These are phyloP conservation scores for Fusarium haematococcum DNA, from an alignment of 2,329 filamentous ascomycete species.

Conservation along the genomic window DNA sequence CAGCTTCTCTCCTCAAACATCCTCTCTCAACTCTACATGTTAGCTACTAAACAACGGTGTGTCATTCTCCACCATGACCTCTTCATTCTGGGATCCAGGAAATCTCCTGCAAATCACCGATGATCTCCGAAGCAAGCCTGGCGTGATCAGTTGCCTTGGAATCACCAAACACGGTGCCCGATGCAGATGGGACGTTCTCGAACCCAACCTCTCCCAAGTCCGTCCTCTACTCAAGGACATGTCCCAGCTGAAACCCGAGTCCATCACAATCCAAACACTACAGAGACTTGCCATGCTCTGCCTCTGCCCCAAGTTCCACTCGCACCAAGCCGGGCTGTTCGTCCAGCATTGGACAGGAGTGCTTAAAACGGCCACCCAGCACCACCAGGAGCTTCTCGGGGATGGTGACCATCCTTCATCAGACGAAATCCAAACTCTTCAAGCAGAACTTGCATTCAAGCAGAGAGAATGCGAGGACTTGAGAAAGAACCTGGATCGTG, in stretches of 20 bases:
- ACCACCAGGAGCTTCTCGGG: not conserved
- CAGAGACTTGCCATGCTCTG: not conserved
- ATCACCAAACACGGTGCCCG: not conserved
- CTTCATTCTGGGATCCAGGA: constrained; percentile 2
- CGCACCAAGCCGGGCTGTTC: not conserved
- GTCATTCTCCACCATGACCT: not conserved
- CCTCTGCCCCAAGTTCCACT: not conserved
- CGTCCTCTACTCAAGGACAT: not conserved
- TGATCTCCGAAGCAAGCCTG: not conserved
- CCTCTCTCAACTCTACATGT: not conserved
- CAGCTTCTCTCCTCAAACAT: not conserved
- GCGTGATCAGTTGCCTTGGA: not conserved
- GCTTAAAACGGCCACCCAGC: not conserved
- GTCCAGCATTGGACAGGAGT: not conserved
- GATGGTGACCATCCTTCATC: too few species aligned
- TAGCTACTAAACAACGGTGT: too few species aligned
- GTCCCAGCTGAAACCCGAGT: not conserved
- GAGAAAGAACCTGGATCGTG: not conserved
- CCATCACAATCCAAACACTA: not conserved
- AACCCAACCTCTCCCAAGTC: not conserved
- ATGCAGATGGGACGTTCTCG: not conserved
- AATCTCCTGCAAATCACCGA: constrained; percentile 8
- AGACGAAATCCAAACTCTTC: not conserved
- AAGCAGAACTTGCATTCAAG: not conserved
- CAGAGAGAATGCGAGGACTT: not conserved